phyloP scores from a whole-genome alignment of 352 stramenopile genomes.

The Phytophthora cajani region DNA sequence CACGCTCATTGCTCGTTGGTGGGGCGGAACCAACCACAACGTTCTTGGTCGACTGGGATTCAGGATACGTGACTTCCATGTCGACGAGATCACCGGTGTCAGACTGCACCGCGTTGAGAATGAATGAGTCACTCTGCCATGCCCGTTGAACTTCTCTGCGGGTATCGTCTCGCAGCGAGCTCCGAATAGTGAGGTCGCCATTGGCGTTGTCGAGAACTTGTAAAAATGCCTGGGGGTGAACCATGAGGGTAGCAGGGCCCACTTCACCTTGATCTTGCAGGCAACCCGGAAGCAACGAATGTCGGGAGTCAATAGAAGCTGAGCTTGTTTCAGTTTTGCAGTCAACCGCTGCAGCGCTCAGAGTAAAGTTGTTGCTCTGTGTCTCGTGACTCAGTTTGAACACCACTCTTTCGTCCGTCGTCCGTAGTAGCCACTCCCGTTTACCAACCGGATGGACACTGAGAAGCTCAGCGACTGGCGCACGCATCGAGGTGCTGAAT shows the following conservation, averaged over 20 bases:
- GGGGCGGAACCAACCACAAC: slow-evolving; percentile 39
- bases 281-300: slow-evolving; percentile 38
- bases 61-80: slow-evolving; percentile 47
- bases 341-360: slow-evolving; percentile 37
- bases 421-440: slow-evolving; percentile 63
- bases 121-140: slow-evolving; percentile 31
- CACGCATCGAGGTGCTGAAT: slow-evolving; percentile 7
- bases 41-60: slow-evolving; percentile 43
- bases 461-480: slow-evolving; percentile 33
- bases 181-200: slow-evolving; percentile 23
- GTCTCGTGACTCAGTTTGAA: slow-evolving; percentile 38
- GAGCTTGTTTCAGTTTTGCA: neutral
- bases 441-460: slow-evolving; percentile 45
- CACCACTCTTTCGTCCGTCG: slow-evolving; percentile 41
- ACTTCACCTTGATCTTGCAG: slow-evolving; percentile 8
- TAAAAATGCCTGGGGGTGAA: slow-evolving; percentile 58
- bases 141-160: slow-evolving; percentile 29
- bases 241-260: slow-evolving; percentile 23
- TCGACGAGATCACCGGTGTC: slow-evolving; percentile 40
- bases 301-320: slow-evolving; percentile 28
- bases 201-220: slow-evolving; percentile 33
- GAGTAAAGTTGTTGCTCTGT: slow-evolving; percentile 32
- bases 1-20: neutral
- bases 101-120: slow-evolving; percentile 36
- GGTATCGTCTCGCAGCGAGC: slow-evolving; percentile 23